Conservation (phyloP, 225 moss, liverwort and hornwort genomes). For the Antitrichia curtipendula region DNA sequence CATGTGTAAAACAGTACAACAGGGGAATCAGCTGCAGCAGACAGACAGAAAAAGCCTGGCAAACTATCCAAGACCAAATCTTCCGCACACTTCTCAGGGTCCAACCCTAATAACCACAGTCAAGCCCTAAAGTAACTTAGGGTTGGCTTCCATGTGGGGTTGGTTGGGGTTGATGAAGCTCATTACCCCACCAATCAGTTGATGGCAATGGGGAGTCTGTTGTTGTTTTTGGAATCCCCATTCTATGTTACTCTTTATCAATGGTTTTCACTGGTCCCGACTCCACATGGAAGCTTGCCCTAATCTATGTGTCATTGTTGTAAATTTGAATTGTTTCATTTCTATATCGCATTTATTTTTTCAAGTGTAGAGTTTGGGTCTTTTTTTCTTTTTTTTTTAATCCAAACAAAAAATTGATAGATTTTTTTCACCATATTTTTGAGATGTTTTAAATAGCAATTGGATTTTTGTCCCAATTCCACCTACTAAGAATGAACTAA, state of each 20-base stretch:
- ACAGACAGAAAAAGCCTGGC: neutral
- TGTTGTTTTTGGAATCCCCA: too few relatives aligned
- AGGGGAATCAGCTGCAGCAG: neutral
- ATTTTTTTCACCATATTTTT: neutral
- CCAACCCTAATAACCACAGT: neutral
- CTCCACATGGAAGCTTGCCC: too few relatives aligned
- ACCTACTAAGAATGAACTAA: neutral
- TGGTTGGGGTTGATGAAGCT: neutral
- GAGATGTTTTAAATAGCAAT: too few relatives aligned
- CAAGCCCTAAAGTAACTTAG: neutral
- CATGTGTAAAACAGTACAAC: neutral
- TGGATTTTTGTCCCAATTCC: neutral
- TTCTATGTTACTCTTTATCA: too few relatives aligned
- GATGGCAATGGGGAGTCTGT: too few relatives aligned
- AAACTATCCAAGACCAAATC: neutral
- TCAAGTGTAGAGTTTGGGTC: rapidly evolving
- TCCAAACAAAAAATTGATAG: too few relatives aligned
- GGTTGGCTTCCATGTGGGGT: neutral
- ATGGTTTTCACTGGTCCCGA: too few relatives aligned
- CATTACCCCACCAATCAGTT: too few relatives aligned
- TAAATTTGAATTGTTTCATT: neutral
- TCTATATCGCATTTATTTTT: neutral
- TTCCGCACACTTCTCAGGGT: too few relatives aligned
- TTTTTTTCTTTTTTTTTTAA: too few relatives aligned
- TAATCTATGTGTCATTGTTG: too few relatives aligned